Conservation (phyloP, 2,329 filamentous ascomycete genomes). For the Coleophoma eucalyptorum region DNA sequence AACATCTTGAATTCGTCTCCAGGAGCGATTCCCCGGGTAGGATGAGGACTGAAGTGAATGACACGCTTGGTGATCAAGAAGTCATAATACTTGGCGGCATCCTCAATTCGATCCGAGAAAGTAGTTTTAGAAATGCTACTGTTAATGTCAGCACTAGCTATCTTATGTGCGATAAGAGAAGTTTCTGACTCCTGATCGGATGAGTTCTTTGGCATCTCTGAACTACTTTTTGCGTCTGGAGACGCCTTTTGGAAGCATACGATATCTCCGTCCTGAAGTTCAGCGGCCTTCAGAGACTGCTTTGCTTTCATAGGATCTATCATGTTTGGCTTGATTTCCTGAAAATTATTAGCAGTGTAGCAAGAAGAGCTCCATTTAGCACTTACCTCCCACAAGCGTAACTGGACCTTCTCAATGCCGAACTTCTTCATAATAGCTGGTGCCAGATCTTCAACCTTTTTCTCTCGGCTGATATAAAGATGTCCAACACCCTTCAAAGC, state of each 20-base stretch:
- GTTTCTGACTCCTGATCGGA: slow-evolving; percentile 17
- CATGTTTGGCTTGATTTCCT: slow-evolving; percentile 97
- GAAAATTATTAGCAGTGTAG: slow-evolving; percentile 14
- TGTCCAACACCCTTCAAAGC: slow-evolving; percentile 74
- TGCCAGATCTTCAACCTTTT: slow-evolving; percentile 82
- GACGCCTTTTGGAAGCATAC: slow-evolving; percentile 79
- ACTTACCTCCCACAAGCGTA: slow-evolving; percentile 73
- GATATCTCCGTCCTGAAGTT: slow-evolving; percentile 96
- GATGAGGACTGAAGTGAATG: slow-evolving; percentile 73
- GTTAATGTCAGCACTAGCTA: slow-evolving; percentile 12
- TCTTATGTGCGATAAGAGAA: slow-evolving; percentile 1
- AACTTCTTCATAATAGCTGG: slow-evolving; percentile 76
- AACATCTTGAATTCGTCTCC: slow-evolving; percentile 61
- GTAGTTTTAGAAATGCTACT: slow-evolving; percentile 6
- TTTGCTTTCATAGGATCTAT: slow-evolving; percentile 93
- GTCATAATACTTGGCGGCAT: slow-evolving; percentile 87
- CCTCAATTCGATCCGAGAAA: slow-evolving; percentile 51
- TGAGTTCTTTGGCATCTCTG: slow-evolving; percentile 26
- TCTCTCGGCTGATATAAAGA: slow-evolving; percentile 81
- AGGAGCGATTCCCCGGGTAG: slow-evolving; percentile 44
- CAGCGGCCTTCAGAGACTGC: slow-evolving; percentile 81
- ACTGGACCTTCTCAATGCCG: slow-evolving; percentile 65
- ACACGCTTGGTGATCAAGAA: slow-evolving; percentile 81
- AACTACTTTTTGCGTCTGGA: slow-evolving; percentile 39
- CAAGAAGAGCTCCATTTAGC: background rate